Percentiles rank a stretch among this genome's conserved stretches.
phyloP scores from a whole-genome alignment of 1,284 basidiomycete species.

The Coriolopsis trogii region DNA sequence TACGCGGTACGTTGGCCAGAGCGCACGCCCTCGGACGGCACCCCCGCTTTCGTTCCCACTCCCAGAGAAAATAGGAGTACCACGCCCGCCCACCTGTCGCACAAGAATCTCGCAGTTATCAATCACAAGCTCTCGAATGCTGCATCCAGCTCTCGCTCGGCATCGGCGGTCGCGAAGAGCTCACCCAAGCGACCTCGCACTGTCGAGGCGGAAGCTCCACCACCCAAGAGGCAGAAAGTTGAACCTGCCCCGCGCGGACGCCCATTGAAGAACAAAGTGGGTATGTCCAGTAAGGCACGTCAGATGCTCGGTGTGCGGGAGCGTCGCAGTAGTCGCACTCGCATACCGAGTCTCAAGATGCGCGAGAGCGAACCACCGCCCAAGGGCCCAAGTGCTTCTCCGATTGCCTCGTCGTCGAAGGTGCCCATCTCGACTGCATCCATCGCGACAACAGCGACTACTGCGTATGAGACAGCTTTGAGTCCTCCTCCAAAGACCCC shows the following conservation, averaged over 20 bases:
- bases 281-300: constrained; percentile 41
- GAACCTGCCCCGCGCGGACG: constrained; percentile 19
- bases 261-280: constrained; percentile 36
- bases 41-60: constrained; percentile 44
- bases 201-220: constrained; percentile 35
- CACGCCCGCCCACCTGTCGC: constrained; percentile 51
- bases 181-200: constrained; percentile 35
- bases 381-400: constrained; percentile 22
- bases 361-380: constrained; percentile 35
- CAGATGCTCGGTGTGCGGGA: constrained; percentile 34
- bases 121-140: constrained; percentile 57
- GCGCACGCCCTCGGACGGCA: constrained; percentile 55
- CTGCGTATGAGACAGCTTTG: constrained; percentile 8
- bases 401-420: constrained; percentile 6
- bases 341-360: constrained; percentile 38
- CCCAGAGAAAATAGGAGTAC: constrained; percentile 46
- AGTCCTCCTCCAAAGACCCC: constrained; percentile 9
- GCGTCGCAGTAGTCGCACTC: constrained; percentile 37
- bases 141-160: constrained; percentile 28
- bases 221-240: constrained; percentile 43
- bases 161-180: constrained; percentile 28
- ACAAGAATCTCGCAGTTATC: constrained; percentile 49
- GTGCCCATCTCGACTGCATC: constrained; percentile 27
- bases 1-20: constrained; percentile 71
- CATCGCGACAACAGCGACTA: constrained; percentile 16